Conservation (phyloP, 192 early-diverging fungal species). For the Coemansia sp. region DNA sequence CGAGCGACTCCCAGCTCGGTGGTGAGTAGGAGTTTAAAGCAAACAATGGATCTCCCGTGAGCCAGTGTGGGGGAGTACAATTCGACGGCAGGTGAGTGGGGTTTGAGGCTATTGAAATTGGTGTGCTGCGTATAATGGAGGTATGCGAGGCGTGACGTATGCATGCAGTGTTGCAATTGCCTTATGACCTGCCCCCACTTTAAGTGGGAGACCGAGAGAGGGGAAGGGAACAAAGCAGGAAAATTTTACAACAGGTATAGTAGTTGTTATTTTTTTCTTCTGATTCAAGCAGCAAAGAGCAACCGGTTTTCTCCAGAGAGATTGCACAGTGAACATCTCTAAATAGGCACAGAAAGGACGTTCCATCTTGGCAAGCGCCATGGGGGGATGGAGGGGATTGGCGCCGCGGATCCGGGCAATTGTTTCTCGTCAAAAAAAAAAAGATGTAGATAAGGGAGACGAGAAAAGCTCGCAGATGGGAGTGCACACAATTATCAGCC, state of each 20-base stretch:
- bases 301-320: background rate
- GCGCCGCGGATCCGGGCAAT: background rate
- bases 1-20: background rate
- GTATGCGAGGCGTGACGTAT: conserved; percentile 2
- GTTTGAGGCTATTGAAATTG: background rate
- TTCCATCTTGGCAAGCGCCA: background rate
- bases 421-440: background rate
- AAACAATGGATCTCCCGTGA: background rate
- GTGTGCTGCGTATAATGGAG: background rate
- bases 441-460: background rate
- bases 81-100: background rate
- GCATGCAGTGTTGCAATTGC: background rate
- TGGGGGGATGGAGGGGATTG: background rate
- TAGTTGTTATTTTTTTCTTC: background rate
- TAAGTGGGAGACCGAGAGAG: background rate
- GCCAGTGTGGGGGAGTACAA: background rate
- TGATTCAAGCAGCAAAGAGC: background rate
- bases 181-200: background rate
- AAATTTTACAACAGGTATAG: background rate
- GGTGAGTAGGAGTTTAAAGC: background rate
- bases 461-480: background rate
- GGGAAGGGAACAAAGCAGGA: background rate
- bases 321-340: background rate
- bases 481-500: background rate
- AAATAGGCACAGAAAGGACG: background rate